Evolutionary conservation across 2,329 filamentous ascomycete genomes (phyloP), one percentile per base, ranked within the genome.

Genomic region (Lizonia empirigonia): DNA sequence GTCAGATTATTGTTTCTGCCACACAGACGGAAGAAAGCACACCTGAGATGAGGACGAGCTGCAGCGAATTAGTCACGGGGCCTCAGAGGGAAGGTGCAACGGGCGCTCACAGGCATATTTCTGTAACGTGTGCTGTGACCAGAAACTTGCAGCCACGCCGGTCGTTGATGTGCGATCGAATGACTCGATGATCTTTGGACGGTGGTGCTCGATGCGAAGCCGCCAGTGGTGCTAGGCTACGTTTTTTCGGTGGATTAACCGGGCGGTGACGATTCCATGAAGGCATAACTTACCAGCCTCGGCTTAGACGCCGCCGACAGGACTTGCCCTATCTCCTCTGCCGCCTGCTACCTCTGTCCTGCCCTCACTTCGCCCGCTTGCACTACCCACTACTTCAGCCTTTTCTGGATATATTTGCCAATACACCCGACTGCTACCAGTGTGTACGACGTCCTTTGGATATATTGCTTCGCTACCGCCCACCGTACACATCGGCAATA

Each of bases 21-120:
- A 35, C 20, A 20, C 19, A 18, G 15, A 22, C 36, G 24, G 24
- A 32, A 29, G 34, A 44, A 37, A 44, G 49, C 56, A 41, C 47
- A 63, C 62, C 63, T 56, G 83, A 85, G 53, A 86, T 75, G 50
- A 85, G 76, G 53, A 86, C 78, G 64, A 86, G 80, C 83, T 86
- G 64, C 38, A 48, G 49, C 26, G 55, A 39, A 45, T 67, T 60
- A 66, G 63, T 62, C 50, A 47, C 49, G 32, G 42, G 26, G 19
- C 19, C 37, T 27, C 37, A 33, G 41, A 41, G 20, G 29, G 49
- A 46, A 52, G 45, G 52, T 50, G 38, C 50, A 29, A 55, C 41
- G 52, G 50, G 46, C 26, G 38, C 66, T 56, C 52, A 69, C 66
- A 35, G 66, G 66, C 66, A 69, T 69, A 22, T 30, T 50, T 49